Base-by-base conservation (phyloP, 2,329 filamentous ascomycete species). In the Pseudocercospora eumusae region DNA sequence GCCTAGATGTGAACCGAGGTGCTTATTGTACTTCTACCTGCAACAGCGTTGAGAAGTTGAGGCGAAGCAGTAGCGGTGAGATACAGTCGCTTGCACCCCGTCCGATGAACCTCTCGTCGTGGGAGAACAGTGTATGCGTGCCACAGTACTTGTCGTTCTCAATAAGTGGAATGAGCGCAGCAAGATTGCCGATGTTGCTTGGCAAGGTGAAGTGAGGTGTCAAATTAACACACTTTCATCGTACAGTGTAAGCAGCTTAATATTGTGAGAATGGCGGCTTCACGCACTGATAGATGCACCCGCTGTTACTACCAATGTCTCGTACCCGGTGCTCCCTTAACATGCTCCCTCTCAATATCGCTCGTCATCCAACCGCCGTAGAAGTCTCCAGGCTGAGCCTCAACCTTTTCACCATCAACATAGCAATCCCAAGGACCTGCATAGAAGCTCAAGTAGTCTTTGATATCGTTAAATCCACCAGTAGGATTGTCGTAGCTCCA, bases 301-400 rank as follows among this genome's bases (percentile, higher is more conserved):
- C 25, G 15, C 28, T 36, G 9, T 20, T 4, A 2, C 44, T 59
- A 68, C 66, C 66, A 68, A 57, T 68, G 66, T 28, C 66, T 62
- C n/a, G 70, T 80, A 3, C 77, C 78, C 13, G 78, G 75, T 10
- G 76, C 79, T 7, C 80, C 80, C 64, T 82, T 82, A 28, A 82
- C 74, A 54, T 66, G 75, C 33, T 71, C 79, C 28, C 84, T 82
- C 66, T 83, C 81, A 63, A 87, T 80, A 61, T 88, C 84, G 63
- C 80, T 81, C 54, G 84, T 87, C 63, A 85, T 82, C 85, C 86
- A 88, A 2, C 85, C 85, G 23, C 86, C 85, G 73, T 87, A 87
- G 66, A 86, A 87, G 67, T 87, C 84, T 7, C 84, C 84, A 15
- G 83, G 83, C 75, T 87, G 84, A 42, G 84, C 76, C 71, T 82